These are phyloP conservation scores for Cyberlindnera euphorbiiphila DNA, from an alignment of 805 yeast species.

Conservation along the genomic window DNA sequence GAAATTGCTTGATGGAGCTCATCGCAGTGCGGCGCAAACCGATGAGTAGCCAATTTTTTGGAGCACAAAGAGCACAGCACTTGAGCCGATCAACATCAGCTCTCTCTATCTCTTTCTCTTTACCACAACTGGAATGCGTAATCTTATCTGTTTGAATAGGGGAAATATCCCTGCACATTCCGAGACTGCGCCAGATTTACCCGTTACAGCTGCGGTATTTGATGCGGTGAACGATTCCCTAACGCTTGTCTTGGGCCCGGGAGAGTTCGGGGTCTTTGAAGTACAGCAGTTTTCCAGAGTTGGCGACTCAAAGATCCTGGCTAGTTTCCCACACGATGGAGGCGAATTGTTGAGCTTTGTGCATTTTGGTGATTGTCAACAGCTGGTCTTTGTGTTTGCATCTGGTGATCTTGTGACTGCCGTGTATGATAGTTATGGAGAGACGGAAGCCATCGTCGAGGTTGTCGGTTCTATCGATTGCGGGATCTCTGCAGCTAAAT, in stretches of 20 bases:
- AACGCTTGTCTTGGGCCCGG: constrained; percentile 56
- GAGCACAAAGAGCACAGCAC: neutral
- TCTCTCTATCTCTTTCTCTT: neutral
- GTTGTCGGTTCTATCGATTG: constrained; percentile 83
- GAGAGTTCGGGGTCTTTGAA: constrained; percentile 56
- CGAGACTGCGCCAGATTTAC: constrained; percentile 59
- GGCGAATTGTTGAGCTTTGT: constrained; percentile 49
- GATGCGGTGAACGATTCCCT: constrained; percentile 74
- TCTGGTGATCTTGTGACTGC: constrained; percentile 76
- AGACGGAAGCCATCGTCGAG: constrained; percentile 47
- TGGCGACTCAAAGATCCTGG: constrained; percentile 56
- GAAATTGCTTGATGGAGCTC: too few species aligned
- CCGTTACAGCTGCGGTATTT: constrained; percentile 51
- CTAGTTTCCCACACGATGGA: constrained; percentile 51
- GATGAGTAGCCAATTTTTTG: constrained; percentile 2
- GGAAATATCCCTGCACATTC: constrained; percentile 52
- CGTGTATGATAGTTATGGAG: constrained; percentile 46
- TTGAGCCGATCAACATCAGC: too few species aligned
- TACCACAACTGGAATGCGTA: too few species aligned
- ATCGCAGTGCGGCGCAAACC: constrained; percentile 6
- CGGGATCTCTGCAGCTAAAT: constrained; percentile 65
- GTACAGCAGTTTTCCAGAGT: constrained; percentile 71
- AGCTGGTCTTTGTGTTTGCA: constrained; percentile 60
- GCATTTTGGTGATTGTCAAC: constrained; percentile 68
- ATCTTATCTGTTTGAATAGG: constrained; percentile 48